Percentiles rank a stretch among this genome's conserved stretches.
These are phyloP conservation scores for Aspergillus conjunctus DNA, from an alignment of 495 filamentous ascomycete species.

Conservation along the genomic window DNA sequence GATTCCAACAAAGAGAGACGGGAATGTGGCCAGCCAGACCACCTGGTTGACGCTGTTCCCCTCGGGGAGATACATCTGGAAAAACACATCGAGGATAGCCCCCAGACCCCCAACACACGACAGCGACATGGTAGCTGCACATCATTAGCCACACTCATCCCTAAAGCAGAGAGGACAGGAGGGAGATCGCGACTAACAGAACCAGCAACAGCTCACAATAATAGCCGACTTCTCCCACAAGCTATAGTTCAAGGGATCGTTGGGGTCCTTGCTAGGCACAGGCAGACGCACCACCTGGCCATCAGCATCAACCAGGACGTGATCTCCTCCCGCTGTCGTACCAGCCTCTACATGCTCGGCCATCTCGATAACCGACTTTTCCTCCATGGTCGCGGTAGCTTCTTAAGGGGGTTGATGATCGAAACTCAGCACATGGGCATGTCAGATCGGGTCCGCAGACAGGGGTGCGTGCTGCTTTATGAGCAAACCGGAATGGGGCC, in stretches of 20 bases:
- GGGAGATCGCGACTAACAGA: slow-evolving; percentile 35
- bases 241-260: slow-evolving; percentile 41
- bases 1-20: slow-evolving; percentile 37
- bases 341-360: slow-evolving; percentile 26
- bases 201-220: slow-evolving; percentile 42
- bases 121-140: slow-evolving; percentile 36
- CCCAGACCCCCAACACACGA: slow-evolving; percentile 37
- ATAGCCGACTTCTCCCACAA: slow-evolving; percentile 36
- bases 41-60: slow-evolving; percentile 32
- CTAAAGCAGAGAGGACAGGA: not conserved
- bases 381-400: not conserved
- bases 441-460: not conserved
- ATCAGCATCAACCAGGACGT: slow-evolving; percentile 27
- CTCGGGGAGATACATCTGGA: slow-evolving; percentile 32
- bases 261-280: slow-evolving; percentile 37
- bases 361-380: slow-evolving; percentile 29
- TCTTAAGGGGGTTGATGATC: not conserved
- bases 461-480: not conserved
- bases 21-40: slow-evolving; percentile 38
- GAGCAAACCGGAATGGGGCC: too few species aligned
- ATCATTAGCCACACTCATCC: not conserved
- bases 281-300: slow-evolving; percentile 34
- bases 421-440: not conserved
- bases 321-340: not conserved
- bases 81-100: slow-evolving; percentile 33